These are phyloP conservation scores for Linnemannia exigua DNA, from an alignment of 192 early-diverging fungal species.

Conservation along the genomic window DNA sequence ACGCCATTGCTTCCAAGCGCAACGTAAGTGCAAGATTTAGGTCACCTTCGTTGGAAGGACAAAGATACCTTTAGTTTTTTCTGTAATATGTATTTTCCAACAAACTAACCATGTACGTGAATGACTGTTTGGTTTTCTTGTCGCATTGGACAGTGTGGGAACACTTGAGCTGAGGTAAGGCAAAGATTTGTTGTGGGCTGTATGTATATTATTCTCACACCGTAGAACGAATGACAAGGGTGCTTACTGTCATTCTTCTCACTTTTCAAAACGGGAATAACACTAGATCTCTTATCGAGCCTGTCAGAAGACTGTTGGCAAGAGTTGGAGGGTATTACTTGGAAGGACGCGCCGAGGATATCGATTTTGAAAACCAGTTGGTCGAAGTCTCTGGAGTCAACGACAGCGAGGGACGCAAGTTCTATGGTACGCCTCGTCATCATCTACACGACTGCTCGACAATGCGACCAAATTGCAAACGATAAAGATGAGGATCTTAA, in stretches of 20 bases:
- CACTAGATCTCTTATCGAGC: conserved; percentile 66
- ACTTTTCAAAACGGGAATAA: background rate
- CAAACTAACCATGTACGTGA: conserved; percentile 55
- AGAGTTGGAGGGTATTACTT: conserved; percentile 62
- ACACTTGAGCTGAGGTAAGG: conserved; percentile 69
- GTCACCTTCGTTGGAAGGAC: background rate
- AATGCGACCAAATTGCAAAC: background rate
- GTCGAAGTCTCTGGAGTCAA: conserved; percentile 57
- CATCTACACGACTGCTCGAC: background rate
- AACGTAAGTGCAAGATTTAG: conserved; percentile 39
- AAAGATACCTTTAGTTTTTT: too few species aligned
- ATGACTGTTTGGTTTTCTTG: conserved; percentile 50
- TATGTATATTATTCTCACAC: conserved; percentile 9
- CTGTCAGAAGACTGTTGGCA: conserved; percentile 63
- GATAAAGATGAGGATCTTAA: background rate
- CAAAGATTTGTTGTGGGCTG: background rate
- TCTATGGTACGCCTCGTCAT: conserved; percentile 58
- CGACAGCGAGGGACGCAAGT: conserved; percentile 40
- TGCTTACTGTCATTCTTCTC: background rate
- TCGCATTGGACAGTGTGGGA: conserved; percentile 60
- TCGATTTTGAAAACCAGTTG: conserved; percentile 65
- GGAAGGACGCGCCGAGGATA: conserved; percentile 62
- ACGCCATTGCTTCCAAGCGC: conserved; percentile 67
- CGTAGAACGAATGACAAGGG: background rate
- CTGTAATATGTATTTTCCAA: too few species aligned